phyloP scores from a whole-genome alignment of 495 filamentous ascomycete genomes.

The Endocarpon pusillum region DNA sequence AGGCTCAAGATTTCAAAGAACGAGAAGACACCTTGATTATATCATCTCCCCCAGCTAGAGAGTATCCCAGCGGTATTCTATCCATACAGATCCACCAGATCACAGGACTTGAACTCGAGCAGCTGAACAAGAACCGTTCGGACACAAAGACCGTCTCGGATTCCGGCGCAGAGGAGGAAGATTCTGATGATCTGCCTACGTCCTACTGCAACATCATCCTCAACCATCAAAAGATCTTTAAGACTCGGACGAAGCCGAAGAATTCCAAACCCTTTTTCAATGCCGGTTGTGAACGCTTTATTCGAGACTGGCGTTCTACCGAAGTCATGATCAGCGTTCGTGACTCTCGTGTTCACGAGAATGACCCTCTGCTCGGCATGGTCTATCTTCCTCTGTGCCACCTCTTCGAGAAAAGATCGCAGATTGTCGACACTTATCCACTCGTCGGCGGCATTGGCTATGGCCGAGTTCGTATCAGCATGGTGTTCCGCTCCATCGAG shows the following conservation, averaged over 20 bases:
- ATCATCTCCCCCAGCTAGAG: constrained; percentile 35
- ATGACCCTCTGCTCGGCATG: constrained; percentile 48
- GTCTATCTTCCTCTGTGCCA: constrained; percentile 44
- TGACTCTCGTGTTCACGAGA: constrained; percentile 45
- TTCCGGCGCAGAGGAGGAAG: constrained; percentile 31
- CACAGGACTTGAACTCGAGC: constrained; percentile 44
- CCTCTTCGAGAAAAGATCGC: constrained; percentile 37
- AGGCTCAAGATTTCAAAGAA: constrained; percentile 40
- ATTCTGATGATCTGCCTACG: constrained; percentile 41
- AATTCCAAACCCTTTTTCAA: constrained; percentile 66
- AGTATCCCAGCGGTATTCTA: constrained; percentile 44
- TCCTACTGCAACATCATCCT: constrained; percentile 54
- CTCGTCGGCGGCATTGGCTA: constrained; percentile 50
- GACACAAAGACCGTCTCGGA: constrained; percentile 10
- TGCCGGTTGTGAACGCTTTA: constrained; percentile 52
- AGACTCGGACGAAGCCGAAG: constrained; percentile 57
- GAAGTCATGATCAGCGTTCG: constrained; percentile 49
- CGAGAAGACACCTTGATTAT: constrained; percentile 36
- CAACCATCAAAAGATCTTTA: constrained; percentile 53
- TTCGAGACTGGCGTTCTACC: constrained; percentile 46
- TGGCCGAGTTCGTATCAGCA: constrained; percentile 43
- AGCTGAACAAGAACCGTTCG: constrained; percentile 26
- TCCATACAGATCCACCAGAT: constrained; percentile 59
- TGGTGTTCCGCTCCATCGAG: constrained; percentile 53
- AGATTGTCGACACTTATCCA: constrained; percentile 44